Evolutionary conservation across 169 alveolate species (phyloP).

Genomic region (Plasmodium fragile): DNA sequence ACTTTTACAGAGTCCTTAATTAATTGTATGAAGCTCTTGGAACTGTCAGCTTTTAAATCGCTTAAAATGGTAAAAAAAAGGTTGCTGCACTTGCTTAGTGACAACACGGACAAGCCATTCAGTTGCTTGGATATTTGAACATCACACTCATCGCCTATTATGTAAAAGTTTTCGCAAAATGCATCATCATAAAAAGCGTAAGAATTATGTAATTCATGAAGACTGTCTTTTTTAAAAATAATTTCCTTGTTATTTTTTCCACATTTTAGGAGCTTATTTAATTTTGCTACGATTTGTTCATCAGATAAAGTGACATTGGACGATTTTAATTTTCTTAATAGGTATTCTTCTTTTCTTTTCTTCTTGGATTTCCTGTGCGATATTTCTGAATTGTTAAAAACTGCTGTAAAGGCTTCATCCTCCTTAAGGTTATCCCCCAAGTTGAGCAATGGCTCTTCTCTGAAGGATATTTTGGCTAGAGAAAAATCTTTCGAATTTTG

Average conservation of each 20-base stretch:
- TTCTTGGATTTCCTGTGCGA: conserved; percentile 26
- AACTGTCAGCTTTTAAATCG: conserved; percentile 17
- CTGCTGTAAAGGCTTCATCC: conserved; percentile 17
- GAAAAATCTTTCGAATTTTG: conserved; percentile 13
- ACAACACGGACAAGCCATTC: conserved; percentile 38
- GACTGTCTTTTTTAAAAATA: conserved; percentile 11
- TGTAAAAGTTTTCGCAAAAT: conserved; percentile 6
- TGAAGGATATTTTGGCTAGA: conserved; percentile 47
- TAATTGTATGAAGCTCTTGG: conserved; percentile 20
- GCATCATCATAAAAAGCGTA: conserved; percentile 63
- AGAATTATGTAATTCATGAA: conserved; percentile 27
- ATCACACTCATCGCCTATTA: conserved; percentile 21
- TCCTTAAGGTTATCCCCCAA: conserved; percentile 32
- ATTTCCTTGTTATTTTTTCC: not conserved
- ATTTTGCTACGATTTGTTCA: conserved; percentile 36
- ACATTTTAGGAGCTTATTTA: conserved; percentile 28
- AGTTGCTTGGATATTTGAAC: conserved; percentile 37
- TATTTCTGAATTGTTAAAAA: conserved; percentile 50
- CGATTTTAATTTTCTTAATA: conserved; percentile 22
- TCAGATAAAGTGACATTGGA: conserved; percentile 21
- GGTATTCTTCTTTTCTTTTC: conserved; percentile 33
- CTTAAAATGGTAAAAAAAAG: conserved; percentile 33
- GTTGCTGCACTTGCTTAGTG: conserved; percentile 35
- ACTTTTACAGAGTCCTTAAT: conserved; percentile 61
- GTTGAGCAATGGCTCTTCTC: conserved; percentile 39